phyloP scores from a whole-genome alignment of 768 basidiomycete genomes.

The Lactarius trivialis region DNA sequence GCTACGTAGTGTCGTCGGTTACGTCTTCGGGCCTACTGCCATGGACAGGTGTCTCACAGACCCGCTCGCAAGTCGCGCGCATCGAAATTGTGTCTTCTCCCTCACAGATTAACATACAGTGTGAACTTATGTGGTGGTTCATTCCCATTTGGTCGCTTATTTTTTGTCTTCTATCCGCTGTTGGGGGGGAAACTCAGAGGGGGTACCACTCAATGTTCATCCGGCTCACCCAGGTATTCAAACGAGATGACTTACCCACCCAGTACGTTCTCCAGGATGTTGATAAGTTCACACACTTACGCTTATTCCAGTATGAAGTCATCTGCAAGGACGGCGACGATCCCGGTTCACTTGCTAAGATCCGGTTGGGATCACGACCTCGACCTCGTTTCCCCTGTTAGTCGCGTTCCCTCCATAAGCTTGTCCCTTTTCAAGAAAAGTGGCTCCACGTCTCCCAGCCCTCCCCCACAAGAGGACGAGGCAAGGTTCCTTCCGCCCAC shows the following conservation, averaged over 20 bases:
- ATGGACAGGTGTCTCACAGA: constrained; percentile 17
- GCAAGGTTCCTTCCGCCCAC: constrained; percentile 11
- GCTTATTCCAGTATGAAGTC: neutral
- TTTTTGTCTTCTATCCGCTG: constrained; percentile 11
- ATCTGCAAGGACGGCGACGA: constrained; percentile 1
- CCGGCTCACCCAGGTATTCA: constrained; percentile 6
- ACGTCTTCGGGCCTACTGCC: constrained; percentile 15
- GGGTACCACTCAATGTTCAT: constrained; percentile 8
- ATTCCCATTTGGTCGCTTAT: constrained; percentile 21
- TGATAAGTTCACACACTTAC: neutral
- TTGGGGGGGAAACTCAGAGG: constrained; percentile 17
- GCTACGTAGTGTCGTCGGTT: constrained; percentile 8
- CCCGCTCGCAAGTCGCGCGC: constrained; percentile 10
- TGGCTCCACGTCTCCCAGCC: constrained; percentile 12
- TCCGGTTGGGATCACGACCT: constrained; percentile 23
- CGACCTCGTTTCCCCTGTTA: constrained; percentile 8
- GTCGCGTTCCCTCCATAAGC: constrained; percentile 7
- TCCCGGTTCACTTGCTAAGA: constrained; percentile 18
- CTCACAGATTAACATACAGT: constrained; percentile 1
- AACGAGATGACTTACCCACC: constrained; percentile 5
- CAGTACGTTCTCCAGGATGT: constrained; percentile 15
- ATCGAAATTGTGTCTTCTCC: constrained; percentile 8
- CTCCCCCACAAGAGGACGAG: constrained; percentile 11
- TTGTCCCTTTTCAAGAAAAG: constrained; percentile 8
- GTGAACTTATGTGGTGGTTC: constrained; percentile 23